Conservation (phyloP, 2,329 filamentous ascomycete genomes). For the Aspergillus hortae region DNA sequence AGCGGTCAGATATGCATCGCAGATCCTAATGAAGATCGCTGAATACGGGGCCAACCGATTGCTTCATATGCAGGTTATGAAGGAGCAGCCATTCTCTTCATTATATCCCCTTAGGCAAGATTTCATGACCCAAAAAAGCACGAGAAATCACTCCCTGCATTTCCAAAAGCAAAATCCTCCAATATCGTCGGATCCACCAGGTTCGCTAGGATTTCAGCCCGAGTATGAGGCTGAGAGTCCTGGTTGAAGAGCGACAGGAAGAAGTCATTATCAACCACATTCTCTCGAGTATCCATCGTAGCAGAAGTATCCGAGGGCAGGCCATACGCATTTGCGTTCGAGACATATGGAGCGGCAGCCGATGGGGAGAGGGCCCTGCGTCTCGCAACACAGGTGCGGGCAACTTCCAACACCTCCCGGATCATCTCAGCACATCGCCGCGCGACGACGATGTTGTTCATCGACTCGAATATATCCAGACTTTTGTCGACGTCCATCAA, state of each 20-base stretch:
- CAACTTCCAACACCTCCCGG: conserved; percentile 25
- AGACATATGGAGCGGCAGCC: not conserved
- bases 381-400: conserved; percentile 15
- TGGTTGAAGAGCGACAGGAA: conserved; percentile 18
- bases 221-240: conserved; percentile 14
- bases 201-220: conserved; percentile 21
- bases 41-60: too few species aligned
- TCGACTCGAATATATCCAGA: conserved; percentile 28
- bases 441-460: conserved; percentile 29
- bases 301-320: not conserved
- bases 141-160: conserved; percentile 15
- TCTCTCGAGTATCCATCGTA: not conserved
- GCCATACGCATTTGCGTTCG: not conserved
- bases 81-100: too few species aligned
- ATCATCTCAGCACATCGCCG: conserved; percentile 30
- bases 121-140: conserved; percentile 8
- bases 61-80: too few species aligned
- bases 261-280: conserved; percentile 10
- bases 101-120: not conserved
- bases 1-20: too few species aligned
- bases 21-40: too few species aligned
- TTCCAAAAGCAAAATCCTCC: conserved; percentile 23
- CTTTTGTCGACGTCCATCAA: conserved; percentile 27
- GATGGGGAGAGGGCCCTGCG: conserved; percentile 2
- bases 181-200: conserved; percentile 20